These are phyloP conservation scores for Paramarasmius palmivorus DNA, from an alignment of 1,284 basidiomycete species.

Conservation along the genomic window DNA sequence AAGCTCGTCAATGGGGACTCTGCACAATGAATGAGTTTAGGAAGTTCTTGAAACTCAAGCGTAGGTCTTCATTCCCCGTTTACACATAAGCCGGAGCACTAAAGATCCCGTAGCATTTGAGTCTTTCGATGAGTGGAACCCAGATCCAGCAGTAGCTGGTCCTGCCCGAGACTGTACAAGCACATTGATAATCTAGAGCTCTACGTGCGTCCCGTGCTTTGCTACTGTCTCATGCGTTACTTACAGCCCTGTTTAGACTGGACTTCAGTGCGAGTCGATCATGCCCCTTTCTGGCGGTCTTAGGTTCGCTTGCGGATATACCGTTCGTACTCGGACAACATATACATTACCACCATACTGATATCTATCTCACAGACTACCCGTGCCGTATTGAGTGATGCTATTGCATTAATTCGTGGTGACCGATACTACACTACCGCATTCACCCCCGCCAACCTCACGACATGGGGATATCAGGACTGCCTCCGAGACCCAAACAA, in stretches of 20 bases:
- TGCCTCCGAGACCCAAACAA: conserved; percentile 38
- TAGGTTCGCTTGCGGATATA: conserved; percentile 51
- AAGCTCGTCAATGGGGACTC: conserved; percentile 36
- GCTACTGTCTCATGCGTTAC: background rate
- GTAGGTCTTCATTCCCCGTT: conserved; percentile 27
- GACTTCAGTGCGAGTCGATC: conserved; percentile 51
- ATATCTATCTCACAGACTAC: conserved; percentile 27
- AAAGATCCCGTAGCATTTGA: conserved; percentile 30
- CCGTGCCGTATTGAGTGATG: conserved; percentile 49
- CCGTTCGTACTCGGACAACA: conserved; percentile 35
- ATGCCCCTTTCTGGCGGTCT: conserved; percentile 49
- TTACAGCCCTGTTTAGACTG: conserved; percentile 38
- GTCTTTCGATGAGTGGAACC: conserved; percentile 60
- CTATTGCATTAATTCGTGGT: conserved; percentile 51
- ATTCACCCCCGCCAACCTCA: conserved; percentile 50
- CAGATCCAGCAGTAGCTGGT: conserved; percentile 43
- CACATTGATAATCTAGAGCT: conserved; percentile 56
- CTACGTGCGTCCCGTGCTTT: conserved; percentile 33
- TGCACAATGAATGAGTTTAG: conserved; percentile 62
- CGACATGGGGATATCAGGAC: conserved; percentile 50
- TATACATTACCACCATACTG: background rate
- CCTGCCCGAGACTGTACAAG: conserved; percentile 52
- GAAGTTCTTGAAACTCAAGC: conserved; percentile 43
- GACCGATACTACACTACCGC: conserved; percentile 52
- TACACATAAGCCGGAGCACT: background rate